These are phyloP conservation scores for Chytriomyces sp. DNA, from an alignment of 192 early-diverging fungal species.

Conservation along the genomic window DNA sequence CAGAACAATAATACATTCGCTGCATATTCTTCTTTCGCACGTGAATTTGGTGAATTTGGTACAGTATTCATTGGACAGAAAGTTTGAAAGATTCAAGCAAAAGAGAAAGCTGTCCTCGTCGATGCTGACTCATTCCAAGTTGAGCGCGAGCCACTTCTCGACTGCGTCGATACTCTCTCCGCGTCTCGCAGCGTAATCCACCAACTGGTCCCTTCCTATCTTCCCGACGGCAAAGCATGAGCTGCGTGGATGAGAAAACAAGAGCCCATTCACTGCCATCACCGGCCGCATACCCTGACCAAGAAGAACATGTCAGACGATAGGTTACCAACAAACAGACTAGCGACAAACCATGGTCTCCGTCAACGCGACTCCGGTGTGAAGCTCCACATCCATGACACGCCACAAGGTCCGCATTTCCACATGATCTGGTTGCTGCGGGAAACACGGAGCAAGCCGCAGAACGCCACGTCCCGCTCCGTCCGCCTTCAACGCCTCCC, in stretches of 20 bases:
- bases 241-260: slow-evolving; percentile 73
- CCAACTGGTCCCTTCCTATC: slow-evolving; percentile 79
- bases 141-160: slow-evolving; percentile 75
- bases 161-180: slow-evolving; percentile 56
- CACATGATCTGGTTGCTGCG: slow-evolving; percentile 91
- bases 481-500: background rate
- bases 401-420: slow-evolving; percentile 94
- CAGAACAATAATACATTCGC: no score
- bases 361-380: slow-evolving; percentile 83
- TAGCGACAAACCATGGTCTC: slow-evolving; percentile 65
- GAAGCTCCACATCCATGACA: slow-evolving; percentile 71
- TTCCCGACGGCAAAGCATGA: slow-evolving; percentile 95
- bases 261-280: slow-evolving; percentile 78
- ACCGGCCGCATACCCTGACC: slow-evolving; percentile 84
- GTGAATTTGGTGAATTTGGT: no score
- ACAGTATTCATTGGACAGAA: no score
- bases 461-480: slow-evolving; percentile 76
- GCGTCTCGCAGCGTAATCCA: slow-evolving; percentile 73
- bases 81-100: no score
- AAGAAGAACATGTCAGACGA: background rate
- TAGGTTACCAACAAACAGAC: background rate
- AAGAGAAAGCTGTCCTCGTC: no score
- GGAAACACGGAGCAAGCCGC: slow-evolving; percentile 90
- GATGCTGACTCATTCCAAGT: no score
- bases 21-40: no score